Conservation (phyloP, 2,329 filamentous ascomycete genomes). For the Xylaria sp. region DNA sequence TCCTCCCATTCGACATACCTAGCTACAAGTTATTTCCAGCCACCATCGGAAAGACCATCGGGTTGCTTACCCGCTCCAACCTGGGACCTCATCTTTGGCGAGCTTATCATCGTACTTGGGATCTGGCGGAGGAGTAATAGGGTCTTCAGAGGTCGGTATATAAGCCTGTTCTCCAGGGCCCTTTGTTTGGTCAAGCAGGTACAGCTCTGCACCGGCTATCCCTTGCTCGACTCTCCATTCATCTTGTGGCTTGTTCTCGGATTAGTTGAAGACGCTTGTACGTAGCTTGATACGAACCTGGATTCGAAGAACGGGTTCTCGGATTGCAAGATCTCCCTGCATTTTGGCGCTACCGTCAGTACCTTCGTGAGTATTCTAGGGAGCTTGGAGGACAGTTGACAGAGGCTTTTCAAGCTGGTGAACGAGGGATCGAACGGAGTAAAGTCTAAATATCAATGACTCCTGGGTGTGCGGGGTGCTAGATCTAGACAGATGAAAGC, state of each 20-base stretch:
- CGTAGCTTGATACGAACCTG: conserved; percentile 32
- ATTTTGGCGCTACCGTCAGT: conserved; percentile 27
- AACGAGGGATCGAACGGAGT: not conserved
- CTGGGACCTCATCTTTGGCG: conserved; percentile 39
- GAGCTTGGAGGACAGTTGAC: not conserved
- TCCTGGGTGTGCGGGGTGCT: not conserved
- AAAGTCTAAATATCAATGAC: conserved; percentile 20
- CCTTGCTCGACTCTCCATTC: conserved; percentile 45
- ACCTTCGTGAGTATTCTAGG: not conserved
- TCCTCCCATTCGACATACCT: conserved; percentile 76
- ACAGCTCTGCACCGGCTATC: conserved; percentile 38
- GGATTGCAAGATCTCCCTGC: conserved; percentile 40
- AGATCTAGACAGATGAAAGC: not conserved
- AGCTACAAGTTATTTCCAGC: conserved; percentile 36
- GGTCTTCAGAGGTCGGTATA: conserved; percentile 4
- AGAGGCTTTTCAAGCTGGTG: not conserved
- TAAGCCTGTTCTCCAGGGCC: conserved; percentile 11
- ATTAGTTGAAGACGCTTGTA: conserved; percentile 8
- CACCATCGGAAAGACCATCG: not conserved
- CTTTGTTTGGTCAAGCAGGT: conserved; percentile 42
- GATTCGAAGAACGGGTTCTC: conserved; percentile 36
- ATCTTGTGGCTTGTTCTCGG: conserved; percentile 36
- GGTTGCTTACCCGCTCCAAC: conserved; percentile 42
- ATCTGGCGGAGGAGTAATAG: conserved; percentile 1
- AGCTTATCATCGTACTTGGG: conserved; percentile 39